Percentiles rank a stretch among this genome's conserved stretches.
Evolutionary conservation across 192 early-diverging fungal genomes (phyloP).

Genomic region (Blastocladiella britannica): DNA sequence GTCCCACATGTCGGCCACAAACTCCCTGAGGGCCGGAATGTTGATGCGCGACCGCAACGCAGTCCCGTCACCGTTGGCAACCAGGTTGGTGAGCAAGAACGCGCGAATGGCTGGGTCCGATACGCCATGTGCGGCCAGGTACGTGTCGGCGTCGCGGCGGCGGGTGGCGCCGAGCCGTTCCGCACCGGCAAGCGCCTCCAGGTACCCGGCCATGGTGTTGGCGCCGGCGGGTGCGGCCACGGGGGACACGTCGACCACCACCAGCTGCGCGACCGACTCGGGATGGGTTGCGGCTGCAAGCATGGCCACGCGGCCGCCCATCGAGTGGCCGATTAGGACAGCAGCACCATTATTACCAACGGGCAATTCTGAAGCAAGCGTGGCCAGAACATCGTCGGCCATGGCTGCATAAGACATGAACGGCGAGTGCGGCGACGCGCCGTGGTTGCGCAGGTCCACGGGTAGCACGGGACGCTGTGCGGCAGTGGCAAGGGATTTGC

Average conservation of each 20-base stretch:
- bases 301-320: slow-evolving; percentile 71
- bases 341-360: too few species aligned
- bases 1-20: slow-evolving; percentile 8
- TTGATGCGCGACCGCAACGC: slow-evolving; percentile 52
- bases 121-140: too few species aligned
- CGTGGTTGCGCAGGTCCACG: slow-evolving; percentile 78
- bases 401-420: slow-evolving; percentile 53
- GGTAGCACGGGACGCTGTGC: background rate
- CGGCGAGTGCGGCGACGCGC: slow-evolving; percentile 52
- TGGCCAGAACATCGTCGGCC: slow-evolving; percentile 48
- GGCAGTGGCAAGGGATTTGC: slow-evolving; percentile 36
- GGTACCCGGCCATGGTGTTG: too few species aligned
- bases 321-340: slow-evolving; percentile 87
- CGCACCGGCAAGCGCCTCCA: too few species aligned
- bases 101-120: slow-evolving; percentile 38
- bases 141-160: too few species aligned
- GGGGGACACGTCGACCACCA: slow-evolving; percentile 57
- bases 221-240: too few species aligned
- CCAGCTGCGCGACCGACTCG: slow-evolving; percentile 25
- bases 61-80: slow-evolving; percentile 13
- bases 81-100: slow-evolving; percentile 85
- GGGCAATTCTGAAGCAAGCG: too few species aligned
- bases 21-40: slow-evolving; percentile 34
- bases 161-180: too few species aligned
- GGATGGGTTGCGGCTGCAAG: slow-evolving; percentile 29